Percentiles rank a stretch among this genome's conserved stretches.
Evolutionary conservation across 495 filamentous ascomycete species (phyloP).

Genomic region (Sporormia fimetaria): DNA sequence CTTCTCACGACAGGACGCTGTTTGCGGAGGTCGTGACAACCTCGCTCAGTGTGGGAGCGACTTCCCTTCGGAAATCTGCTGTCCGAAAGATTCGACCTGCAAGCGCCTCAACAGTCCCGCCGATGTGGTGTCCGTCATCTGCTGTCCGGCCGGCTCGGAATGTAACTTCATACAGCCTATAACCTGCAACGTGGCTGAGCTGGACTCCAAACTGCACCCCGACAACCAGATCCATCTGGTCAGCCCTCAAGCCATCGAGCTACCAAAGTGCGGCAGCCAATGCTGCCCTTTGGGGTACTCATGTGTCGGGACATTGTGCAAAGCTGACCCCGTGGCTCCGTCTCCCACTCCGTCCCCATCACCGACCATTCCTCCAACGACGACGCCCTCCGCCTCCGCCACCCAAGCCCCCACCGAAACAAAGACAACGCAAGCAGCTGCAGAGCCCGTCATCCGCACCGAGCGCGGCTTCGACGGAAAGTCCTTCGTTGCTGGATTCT

Average conservation of each 20-base stretch:
- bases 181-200: constrained; percentile 54
- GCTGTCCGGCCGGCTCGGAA: constrained; percentile 54
- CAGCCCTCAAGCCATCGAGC: constrained; percentile 42
- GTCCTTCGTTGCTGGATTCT: constrained; percentile 51
- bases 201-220: constrained; percentile 53
- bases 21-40: constrained; percentile 36
- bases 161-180: constrained; percentile 61
- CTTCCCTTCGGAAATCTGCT: constrained; percentile 68
- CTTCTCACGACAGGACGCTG: constrained; percentile 29
- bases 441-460: constrained; percentile 16
- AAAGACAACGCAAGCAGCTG: no score
- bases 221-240: constrained; percentile 59
- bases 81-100: constrained; percentile 51
- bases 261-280: constrained; percentile 35
- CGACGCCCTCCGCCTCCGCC: constrained; percentile 34
- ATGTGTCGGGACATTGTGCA: constrained; percentile 42
- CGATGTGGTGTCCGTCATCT: constrained; percentile 53
- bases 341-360: constrained; percentile 22
- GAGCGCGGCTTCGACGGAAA: constrained; percentile 38
- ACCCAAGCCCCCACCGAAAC: constrained; percentile 14
- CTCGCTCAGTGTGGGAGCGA: constrained; percentile 42
- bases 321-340: constrained; percentile 3
- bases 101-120: constrained; percentile 48
- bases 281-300: constrained; percentile 75
- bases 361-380: constrained; percentile 31